Base-by-base conservation (phyloP, 495 filamentous ascomycete genomes). In the Xylaria acuta region DNA sequence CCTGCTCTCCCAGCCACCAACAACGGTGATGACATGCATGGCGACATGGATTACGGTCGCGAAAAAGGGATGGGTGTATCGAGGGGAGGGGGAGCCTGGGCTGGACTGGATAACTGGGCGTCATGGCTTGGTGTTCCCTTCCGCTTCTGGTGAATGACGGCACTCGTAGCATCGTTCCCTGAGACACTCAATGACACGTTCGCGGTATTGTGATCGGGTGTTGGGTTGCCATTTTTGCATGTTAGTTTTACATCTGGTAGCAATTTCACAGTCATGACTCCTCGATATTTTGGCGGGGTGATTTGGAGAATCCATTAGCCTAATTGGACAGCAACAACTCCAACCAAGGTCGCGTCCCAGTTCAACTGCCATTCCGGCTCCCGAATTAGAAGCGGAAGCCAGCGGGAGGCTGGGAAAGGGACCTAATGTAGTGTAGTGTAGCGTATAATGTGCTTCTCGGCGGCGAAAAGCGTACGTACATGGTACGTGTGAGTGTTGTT, bases 321-420 rank as follows among this genome's bases (percentile, higher is more conserved):
- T 49, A 62, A 70, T 49, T 64, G 38, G 32, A 38, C 16, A 38
- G 32, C n/a, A 40, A 20, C 65, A 30, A 1, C 36, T 40, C 54
- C 30, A 43, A 36, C 40, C 30, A 43, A 36, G 34, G 66, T 40
- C 16, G 40, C 40, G 41, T 60, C 56, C 68, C n/a, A 63, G 59
- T 70, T 14, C 9, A 70, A 63, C 68, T 63, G 25, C 58, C 45
- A 27, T 53, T 64, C 68, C 56, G 68, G 58, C 32, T 70, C 41
- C 58, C 68, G 68, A 70, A 70, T 70, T 63, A 70, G 58, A 70
- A 63, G 67, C 68, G 58, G 68, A 70, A 70, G 30, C 68, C 68
- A 62, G 45, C 68, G 45, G 40, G 68, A 40, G 56, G 53, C n/a
- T 47, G 68, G 56, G 53, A 51, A 41, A 53, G 58, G 67, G 45